A percentile compares a stretch with the other conserved stretches of the same genome.
These are phyloP conservation scores for Linaria vulgaris DNA, from an alignment of 257 asterid species.

Conservation along the genomic window DNA sequence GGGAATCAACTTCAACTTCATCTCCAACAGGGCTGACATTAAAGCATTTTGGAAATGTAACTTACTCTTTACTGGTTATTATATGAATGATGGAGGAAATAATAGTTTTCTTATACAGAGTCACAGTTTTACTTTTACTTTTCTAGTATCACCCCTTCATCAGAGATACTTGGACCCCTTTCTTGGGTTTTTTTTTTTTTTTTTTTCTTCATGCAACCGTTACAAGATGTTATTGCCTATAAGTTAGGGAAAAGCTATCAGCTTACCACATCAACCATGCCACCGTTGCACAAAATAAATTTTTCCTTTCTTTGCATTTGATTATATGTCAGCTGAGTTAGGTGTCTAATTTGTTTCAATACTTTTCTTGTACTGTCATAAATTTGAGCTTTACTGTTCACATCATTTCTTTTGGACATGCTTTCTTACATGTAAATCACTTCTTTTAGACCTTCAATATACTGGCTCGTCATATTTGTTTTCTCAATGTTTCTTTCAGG, in stretches of 20 bases:
- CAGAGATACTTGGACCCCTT: conserved; percentile 9
- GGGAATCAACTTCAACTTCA: conserved; percentile 37
- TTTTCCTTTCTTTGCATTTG: conserved; percentile 19
- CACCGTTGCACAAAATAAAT: no score
- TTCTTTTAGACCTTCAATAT: conserved; percentile 20
- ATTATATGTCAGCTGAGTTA: conserved; percentile 17
- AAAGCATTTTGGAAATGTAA: conserved; percentile 75
- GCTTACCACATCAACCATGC: no score
- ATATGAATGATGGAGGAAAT: conserved; percentile 13
- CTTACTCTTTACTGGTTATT: conserved; percentile 25
- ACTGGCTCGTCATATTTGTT: conserved; percentile 5
- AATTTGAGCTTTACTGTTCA: conserved; percentile 18
- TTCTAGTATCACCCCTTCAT: conserved; percentile 18
- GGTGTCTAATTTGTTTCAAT: conserved; percentile 21
- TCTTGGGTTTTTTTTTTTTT: no score
- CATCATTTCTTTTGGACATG: neutral
- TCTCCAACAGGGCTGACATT: conserved; percentile 36
- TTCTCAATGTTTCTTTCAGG: conserved; percentile 45
- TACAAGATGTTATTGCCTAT: no score
- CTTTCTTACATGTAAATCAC: conserved; percentile 18
- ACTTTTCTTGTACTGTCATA: neutral
- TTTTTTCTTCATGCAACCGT: no score
- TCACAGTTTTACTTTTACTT: conserved; percentile 11
- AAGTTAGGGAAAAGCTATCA: no score
- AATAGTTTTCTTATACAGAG: conserved; percentile 6